These are phyloP conservation scores for Hypocreales sp. DNA, from an alignment of 2,329 filamentous ascomycete genomes.

Conservation along the genomic window DNA sequence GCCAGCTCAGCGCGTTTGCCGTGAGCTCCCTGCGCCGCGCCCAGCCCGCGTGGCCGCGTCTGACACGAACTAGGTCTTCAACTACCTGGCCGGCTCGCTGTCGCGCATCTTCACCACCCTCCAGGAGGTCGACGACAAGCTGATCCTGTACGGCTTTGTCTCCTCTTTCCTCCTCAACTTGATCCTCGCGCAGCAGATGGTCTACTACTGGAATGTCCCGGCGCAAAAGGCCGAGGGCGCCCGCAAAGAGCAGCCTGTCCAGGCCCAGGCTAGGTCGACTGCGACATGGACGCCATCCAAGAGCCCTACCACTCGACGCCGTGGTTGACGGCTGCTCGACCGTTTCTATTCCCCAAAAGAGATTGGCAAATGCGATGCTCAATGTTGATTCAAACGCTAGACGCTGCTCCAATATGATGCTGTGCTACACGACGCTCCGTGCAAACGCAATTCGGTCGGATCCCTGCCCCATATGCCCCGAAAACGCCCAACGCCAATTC, in stretches of 20 bases:
- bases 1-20: conserved; percentile 91
- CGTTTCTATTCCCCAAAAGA: too few relatives aligned
- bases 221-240: conserved; percentile 29
- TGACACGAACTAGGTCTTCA: conserved; percentile 96
- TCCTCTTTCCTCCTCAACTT: conserved; percentile 83
- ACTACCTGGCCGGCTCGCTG: conserved; percentile 86
- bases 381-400: too few relatives aligned
- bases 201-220: conserved; percentile 85
- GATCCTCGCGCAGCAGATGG: conserved; percentile 76
- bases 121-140: conserved; percentile 90
- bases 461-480: too few relatives aligned
- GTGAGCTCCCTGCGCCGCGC: conserved; percentile 38
- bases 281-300: conserved; percentile 23
- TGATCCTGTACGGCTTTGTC: conserved; percentile 90
- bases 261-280: conserved; percentile 12
- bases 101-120: conserved; percentile 95
- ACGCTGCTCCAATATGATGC: too few relatives aligned
- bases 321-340: conserved; percentile 21
- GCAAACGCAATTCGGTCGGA: too few relatives aligned
- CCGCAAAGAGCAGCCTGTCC: conserved; percentile 16
- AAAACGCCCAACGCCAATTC: too few relatives aligned
- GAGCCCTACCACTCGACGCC: conserved; percentile 26
- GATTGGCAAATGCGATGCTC: too few relatives aligned
- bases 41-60: too few relatives aligned
- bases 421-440: too few relatives aligned